Evolutionary conservation across 257 asterid species (phyloP).

Genomic region (Salvia hispanica): DNA sequence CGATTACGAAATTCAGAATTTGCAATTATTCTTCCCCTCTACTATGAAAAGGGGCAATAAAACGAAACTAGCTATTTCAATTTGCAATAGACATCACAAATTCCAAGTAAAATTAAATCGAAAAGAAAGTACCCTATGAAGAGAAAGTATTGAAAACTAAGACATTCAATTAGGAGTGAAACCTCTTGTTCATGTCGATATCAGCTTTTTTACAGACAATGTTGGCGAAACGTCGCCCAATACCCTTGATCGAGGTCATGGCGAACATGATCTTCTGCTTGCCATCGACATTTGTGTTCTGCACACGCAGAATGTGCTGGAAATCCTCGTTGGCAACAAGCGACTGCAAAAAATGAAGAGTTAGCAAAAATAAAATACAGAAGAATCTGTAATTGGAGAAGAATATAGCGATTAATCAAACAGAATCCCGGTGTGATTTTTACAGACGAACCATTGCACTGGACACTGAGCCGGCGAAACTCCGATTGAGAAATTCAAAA

Average conservation of each 20-base stretch:
- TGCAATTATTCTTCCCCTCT: too few relatives aligned
- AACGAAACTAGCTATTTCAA: too few relatives aligned
- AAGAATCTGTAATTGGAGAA: neutral
- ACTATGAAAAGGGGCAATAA: too few relatives aligned
- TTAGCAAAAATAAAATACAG: neutral
- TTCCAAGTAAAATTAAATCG: too few relatives aligned
- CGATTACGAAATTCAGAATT: too few relatives aligned
- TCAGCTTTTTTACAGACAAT: constrained; percentile 86
- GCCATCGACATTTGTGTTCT: constrained; percentile 86
- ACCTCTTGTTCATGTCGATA: constrained; percentile 90
- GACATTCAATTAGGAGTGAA: neutral
- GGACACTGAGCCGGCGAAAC: neutral
- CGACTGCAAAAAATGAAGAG: constrained; percentile 41
- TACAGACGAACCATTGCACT: constrained; percentile 7
- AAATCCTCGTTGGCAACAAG: constrained; percentile 79
- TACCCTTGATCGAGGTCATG: constrained; percentile 86
- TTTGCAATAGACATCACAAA: too few relatives aligned
- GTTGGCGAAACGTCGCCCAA: constrained; percentile 88
- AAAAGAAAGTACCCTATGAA: too few relatives aligned
- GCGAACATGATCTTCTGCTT: constrained; percentile 94
- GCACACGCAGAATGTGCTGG: constrained; percentile 90
- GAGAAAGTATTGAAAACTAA: too few relatives aligned
- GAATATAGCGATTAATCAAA: too few relatives aligned
- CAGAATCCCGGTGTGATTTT: too few relatives aligned
- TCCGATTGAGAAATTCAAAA: neutral